These are phyloP conservation scores for Plasmodium adleri DNA, from an alignment of 169 alveolate genomes.

Conservation along the genomic window DNA sequence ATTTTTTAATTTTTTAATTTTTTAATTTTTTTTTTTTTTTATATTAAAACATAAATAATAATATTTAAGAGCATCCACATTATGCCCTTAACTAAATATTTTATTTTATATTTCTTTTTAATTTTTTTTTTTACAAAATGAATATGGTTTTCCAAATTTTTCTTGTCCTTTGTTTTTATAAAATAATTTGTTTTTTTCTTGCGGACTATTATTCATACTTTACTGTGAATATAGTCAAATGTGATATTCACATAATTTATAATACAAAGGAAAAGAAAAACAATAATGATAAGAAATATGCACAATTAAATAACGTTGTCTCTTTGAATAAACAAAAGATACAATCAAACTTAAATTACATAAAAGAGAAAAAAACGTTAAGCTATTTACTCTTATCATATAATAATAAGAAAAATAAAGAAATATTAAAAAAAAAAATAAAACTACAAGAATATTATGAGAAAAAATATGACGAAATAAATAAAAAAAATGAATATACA, in stretches of 20 bases:
- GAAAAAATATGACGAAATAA: not conserved
- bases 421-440: slow-evolving; percentile 1
- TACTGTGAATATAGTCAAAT: slow-evolving; percentile 9
- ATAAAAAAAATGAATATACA: not conserved
- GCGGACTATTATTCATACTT: not conserved
- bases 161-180: slow-evolving; percentile 12
- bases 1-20: too few species aligned
- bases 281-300: not conserved
- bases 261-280: not conserved
- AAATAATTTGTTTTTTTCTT: slow-evolving; percentile 8
- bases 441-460: not conserved
- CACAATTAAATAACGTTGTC: not conserved
- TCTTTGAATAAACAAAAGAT: slow-evolving; percentile 1
- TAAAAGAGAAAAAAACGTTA: not conserved
- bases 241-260: slow-evolving; percentile 12
- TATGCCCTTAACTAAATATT: not conserved
- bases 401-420: slow-evolving; percentile 2
- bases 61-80: not conserved
- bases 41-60: too few species aligned
- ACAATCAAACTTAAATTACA: not conserved
- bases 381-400: not conserved
- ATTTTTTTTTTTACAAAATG: not conserved
- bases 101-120: slow-evolving; percentile 9
- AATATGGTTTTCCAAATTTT: slow-evolving; percentile 10
- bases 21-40: too few species aligned